Percentiles rank a stretch among this genome's conserved stretches.
Evolutionary conservation across 108 stramenopile species (phyloP).

Genomic region (Cyclotella baltica): DNA sequence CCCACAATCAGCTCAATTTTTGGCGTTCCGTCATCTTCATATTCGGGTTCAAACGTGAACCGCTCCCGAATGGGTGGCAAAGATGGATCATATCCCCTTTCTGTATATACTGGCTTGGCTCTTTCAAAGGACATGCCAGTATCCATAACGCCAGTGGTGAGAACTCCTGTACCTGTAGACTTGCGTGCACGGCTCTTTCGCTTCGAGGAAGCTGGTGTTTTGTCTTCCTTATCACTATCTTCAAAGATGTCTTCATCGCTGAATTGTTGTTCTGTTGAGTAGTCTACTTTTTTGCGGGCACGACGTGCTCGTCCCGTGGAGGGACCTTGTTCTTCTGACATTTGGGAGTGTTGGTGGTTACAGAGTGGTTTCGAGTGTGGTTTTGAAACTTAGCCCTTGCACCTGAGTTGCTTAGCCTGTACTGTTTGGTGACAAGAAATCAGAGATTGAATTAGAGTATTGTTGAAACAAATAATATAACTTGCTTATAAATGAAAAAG

Average conservation of each 20-base stretch:
- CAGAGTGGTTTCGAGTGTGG: neutral
- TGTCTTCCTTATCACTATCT: constrained; percentile 55
- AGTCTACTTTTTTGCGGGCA: constrained; percentile 69
- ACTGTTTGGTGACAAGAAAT: no score
- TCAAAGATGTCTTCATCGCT: constrained; percentile 81
- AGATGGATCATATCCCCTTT: constrained; percentile 84
- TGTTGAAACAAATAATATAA: no score
- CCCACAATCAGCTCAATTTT: constrained; percentile 93
- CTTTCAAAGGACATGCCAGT: constrained; percentile 22
- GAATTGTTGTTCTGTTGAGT: constrained; percentile 84
- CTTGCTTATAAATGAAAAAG: no score
- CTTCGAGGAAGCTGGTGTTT: constrained; percentile 26
- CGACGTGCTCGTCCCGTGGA: constrained; percentile 38
- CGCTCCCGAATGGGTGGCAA: constrained; percentile 82
- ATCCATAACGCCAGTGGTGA: neutral
- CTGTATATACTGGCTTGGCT: constrained; percentile 65
- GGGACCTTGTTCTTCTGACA: constrained; percentile 14
- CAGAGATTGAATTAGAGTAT: no score
- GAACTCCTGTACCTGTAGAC: constrained; percentile 24
- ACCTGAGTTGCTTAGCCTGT: no score
- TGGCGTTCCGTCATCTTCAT: constrained; percentile 92
- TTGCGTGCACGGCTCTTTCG: constrained; percentile 22
- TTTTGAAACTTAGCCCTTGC: no score
- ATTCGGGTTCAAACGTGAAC: constrained; percentile 93
- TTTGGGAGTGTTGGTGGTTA: neutral